Evolutionary conservation across 306 rosid genomes (phyloP), one percentile per base, ranked within the genome.

Genomic region (Astragalus glycyphyllos): DNA sequence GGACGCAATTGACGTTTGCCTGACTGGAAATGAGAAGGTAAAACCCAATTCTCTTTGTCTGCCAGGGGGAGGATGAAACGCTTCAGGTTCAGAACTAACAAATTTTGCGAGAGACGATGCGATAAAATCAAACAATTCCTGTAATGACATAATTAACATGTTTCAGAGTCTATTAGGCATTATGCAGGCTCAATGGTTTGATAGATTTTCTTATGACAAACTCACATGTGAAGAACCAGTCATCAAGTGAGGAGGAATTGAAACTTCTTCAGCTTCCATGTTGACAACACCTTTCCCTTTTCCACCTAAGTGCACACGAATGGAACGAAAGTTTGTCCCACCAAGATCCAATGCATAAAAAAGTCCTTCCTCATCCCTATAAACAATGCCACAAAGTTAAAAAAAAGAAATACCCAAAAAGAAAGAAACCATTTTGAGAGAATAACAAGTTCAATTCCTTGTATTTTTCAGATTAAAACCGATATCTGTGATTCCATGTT

Each of bases 341-440:
- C 99, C 99, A 65, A 95, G 99, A 69, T 95, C 99, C 69, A 95
- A 74, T 44, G 99, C 99, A 84, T 95, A 95, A 74, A 82, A 95
- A 40, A 88, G 51, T 48, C 99, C 99, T 55, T 85, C 80, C 86
- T 95, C 99, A 57, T 95, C 86, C 86, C 99, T 95, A 62, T 12
- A 56, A 78, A 68, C 2, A 65, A 7, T 13, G 65, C 32, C 55
- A 56, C 48, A 70, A 78, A 71, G 41, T 68, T 4, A 57, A 14
- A 68, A 64, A 3, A 48, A 57, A 3, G 42, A 57, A n/a, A 29
- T 5, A 49, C 12, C 3, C 53, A 56, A 9, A 50, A 29, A 12
- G 65, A 15, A 40, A 40, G 2, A 14, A 63, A 15, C 13, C 64
- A 31, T 53, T 6, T 53, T 6, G 9, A 48, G 16, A 53, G 11